A percentile compares a stretch with the other conserved stretches of the same genome.
phyloP scores from a whole-genome alignment of 768 basidiomycete species.

The Mycena crocata region DNA sequence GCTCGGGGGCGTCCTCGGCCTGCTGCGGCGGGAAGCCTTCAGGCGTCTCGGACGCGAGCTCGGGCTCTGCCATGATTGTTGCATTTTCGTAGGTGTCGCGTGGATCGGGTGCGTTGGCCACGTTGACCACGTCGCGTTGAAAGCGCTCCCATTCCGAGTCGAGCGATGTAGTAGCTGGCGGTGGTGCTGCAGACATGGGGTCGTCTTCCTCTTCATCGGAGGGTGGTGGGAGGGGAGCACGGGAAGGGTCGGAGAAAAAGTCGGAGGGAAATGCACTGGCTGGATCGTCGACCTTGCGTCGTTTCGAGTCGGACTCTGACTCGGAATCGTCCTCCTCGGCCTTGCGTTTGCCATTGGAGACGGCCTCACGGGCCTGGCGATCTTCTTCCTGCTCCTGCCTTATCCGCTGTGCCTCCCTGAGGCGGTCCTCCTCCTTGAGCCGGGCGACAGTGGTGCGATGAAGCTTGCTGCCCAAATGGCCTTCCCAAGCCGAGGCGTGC shows the following conservation, averaged over 20 bases:
- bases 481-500: slow-evolving; percentile 87
- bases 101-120: slow-evolving; percentile 57
- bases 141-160: slow-evolving; percentile 84
- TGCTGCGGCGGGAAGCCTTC: slow-evolving; percentile 61
- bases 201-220: slow-evolving; percentile 58
- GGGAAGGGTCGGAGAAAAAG: slow-evolving; percentile 86
- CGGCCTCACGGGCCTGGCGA: slow-evolving; percentile 43
- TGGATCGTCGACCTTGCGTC: slow-evolving; percentile 39
- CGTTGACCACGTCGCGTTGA: slow-evolving; percentile 70
- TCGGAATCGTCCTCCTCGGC: slow-evolving; percentile 47
- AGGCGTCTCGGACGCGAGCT: slow-evolving; percentile 57
- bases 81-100: slow-evolving; percentile 72
- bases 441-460: slow-evolving; percentile 77
- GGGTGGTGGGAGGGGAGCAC: slow-evolving; percentile 52
- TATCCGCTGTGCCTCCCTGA: slow-evolving; percentile 49
- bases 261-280: slow-evolving; percentile 64
- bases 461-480: slow-evolving; percentile 84
- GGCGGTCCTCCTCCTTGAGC: slow-evolving; percentile 65
- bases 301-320: slow-evolving; percentile 47
- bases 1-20: slow-evolving; percentile 40
- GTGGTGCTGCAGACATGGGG: slow-evolving; percentile 28
- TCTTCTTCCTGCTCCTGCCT: slow-evolving; percentile 47
- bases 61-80: slow-evolving; percentile 78
- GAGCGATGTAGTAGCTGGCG: slow-evolving; percentile 48
- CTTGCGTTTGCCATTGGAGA: slow-evolving; percentile 50